Base-by-base conservation (phyloP, 805 yeast species). In the Sugiyamaella valdiviana region DNA sequence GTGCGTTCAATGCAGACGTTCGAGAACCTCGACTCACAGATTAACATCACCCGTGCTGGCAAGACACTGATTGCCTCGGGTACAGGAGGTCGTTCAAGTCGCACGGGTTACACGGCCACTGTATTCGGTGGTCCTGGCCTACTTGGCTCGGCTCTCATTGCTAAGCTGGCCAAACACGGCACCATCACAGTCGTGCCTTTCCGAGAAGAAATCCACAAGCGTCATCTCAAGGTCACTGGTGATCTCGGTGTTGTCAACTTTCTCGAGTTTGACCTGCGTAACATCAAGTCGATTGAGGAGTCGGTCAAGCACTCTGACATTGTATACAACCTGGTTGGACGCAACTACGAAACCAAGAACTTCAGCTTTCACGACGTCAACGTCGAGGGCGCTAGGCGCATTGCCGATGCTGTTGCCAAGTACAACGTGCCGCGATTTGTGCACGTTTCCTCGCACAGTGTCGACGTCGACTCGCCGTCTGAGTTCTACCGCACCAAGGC, bases 71-170 rank as follows among this genome's bases (percentile, higher is more conserved):
- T 83, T 39, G 66, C 85, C n/a, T 71, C 74, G 32, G 95, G 95
- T 52, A 69, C 77, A 44, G 93, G 95, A 42, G 95, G 95, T 24
- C 64, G 74, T 50, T 83, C 91, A 3, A 85, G 95, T 23, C 77
- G 95, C 71, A 82, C 91, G 6, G 95, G 95, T 2, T 85, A 80
- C 68, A 85, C 90, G 2, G 95, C 90, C 19, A 85, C 95, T 1
- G 93, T 87, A 2, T 87, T 87, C 62, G 95, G 95, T 7, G 85
- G 83, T 35, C 71, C 82, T 42, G 95, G 95, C 1, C 81, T 83
- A 64, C 69, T 87, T 51, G 95, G 95, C 42, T 77, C 87, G 43
- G 77, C 83, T 56, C 66, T 87, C 52, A 76, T 79, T 16, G 71
- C 90, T 32, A 83, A 82, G 61, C 72, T 87, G 57, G 95, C 91